phyloP scores from a whole-genome alignment of 768 basidiomycete species.

The Wakefieldia striispora region DNA sequence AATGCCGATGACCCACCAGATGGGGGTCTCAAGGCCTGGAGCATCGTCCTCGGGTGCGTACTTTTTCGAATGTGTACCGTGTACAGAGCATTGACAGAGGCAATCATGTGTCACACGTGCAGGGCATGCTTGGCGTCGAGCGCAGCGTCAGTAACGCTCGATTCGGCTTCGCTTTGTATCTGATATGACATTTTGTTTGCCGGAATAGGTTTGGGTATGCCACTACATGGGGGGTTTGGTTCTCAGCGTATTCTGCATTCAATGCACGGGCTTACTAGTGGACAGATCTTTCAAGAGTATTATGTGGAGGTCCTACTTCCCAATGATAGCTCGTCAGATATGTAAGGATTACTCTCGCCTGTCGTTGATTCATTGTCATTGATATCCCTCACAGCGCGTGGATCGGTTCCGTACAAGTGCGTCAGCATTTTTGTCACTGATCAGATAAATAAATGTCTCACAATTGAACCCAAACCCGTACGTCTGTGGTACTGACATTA shows the following conservation, averaged over 20 bases:
- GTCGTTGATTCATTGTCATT: not conserved
- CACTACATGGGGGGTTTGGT: conserved; percentile 70
- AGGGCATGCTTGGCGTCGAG: conserved; percentile 31
- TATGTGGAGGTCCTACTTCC: conserved; percentile 56
- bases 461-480: not conserved
- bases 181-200: not conserved
- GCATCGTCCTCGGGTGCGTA: conserved; percentile 25
- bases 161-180: not conserved
- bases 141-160: conserved; percentile 36
- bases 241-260: conserved; percentile 17
- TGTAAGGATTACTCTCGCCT: conserved; percentile 38
- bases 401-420: conserved; percentile 76
- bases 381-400: conserved; percentile 53
- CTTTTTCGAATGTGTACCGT: too few species aligned
- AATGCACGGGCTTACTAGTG: not conserved
- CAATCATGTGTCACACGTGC: not conserved
- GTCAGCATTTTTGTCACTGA: not conserved
- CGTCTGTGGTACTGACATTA: not conserved
- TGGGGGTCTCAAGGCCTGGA: conserved; percentile 31
- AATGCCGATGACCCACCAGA: conserved; percentile 24
- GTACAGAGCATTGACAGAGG: not conserved
- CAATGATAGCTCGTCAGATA: conserved; percentile 53
- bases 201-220: conserved; percentile 60
- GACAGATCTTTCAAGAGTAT: conserved; percentile 69
- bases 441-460: not conserved